Base-by-base conservation (phyloP, 192 early-diverging fungal species). In the Obelidium mucronatum region DNA sequence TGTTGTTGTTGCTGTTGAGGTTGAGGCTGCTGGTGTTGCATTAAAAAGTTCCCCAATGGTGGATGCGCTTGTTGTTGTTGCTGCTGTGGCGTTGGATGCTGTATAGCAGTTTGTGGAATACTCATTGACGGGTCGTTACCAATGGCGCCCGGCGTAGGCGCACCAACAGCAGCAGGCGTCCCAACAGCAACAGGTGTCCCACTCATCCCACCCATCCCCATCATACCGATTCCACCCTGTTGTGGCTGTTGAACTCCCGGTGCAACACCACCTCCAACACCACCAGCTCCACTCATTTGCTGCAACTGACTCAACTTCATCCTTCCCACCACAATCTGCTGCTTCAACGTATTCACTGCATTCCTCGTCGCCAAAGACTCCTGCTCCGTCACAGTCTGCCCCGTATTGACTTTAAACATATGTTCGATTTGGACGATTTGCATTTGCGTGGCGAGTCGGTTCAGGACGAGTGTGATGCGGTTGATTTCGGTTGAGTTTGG, bases 361-460 rank as follows among this genome's bases (percentile, higher is more conserved):
- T n/a, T 30, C 17, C 40, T 51, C 3, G 67, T 68, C 6, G 67
- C 48, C 0, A n/a, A 22, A n/a, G 39, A 11, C 39, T 68, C 67
- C 40, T 19, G 24, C 44, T 68, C 67, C 0, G 42, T 51, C 5
- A 68, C 40, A n/a, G 26, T n/a, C 5, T 26, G 40, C 31, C 67
- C 67, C 26, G 42, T 39, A 17, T 31, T 17, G 15, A 51, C 67
- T 31, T 68, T 68, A 31, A 11, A 51, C 6, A 51, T 5, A 34
- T 68, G 67, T 24, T 68, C 67, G 5, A 68, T 19, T 34, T 68
- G 67, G 6, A 52, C 4, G 42, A 68, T 42, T 52, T 68, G 67
- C 13, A 68, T 52, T 52, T 68, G 67, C 5, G 48, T 52, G 6
- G n/a, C 67, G 33, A 68, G 39, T 5, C 67, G 67, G 28, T 68